Base-by-base conservation (phyloP, 495 filamentous ascomycete genomes). In the Podospora appendiculata region DNA sequence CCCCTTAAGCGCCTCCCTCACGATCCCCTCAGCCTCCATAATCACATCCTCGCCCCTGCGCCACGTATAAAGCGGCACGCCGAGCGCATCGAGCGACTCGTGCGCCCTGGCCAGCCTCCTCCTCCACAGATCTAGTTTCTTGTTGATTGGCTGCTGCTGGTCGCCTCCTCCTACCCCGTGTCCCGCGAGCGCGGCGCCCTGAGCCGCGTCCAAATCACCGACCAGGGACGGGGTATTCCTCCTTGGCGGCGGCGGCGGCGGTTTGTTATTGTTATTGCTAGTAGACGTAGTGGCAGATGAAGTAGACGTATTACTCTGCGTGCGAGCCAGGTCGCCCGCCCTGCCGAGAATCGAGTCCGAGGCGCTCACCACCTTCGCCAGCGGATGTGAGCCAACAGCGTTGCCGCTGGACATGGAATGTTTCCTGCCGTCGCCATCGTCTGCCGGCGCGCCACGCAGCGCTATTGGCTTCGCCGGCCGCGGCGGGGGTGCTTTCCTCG, bases 61-160 rank as follows among this genome's bases (percentile, higher is more conserved):
- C 93, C 93, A 98, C 52, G 80, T 91, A 52, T 86, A 81, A 52
- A 99, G 67, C 54, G 81, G 68, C 0, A 97, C 89, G 2, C 86
- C 87, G 47, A 80, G 71, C 0, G 75, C 63, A 5, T 81, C 80
- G 8, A 97, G 76, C 8, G 84, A 69, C 33, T 84, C 77, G 50
- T 86, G 81, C 1, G 94, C 93, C 8, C 82, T 71, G 54, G 79
- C 81, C 81, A 90, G 88, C 46, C 94, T 72, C 51, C 85, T 78
- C 49, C 76, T 70, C 94, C 94, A 99, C 18, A 94, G 62, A 45
- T 90, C 85, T 50, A 95, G 79, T 35, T 90, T 89, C 62, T 90
- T 94, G 57, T 83, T 92, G 10, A 78, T 53, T 19, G 64, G 63
- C 47, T 38, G 33, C 12, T 16, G 19, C 25, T 25, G 47, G 3